Conservation (phyloP, 2,329 filamentous ascomycete species). For the Aspergillus hiratsukae region DNA sequence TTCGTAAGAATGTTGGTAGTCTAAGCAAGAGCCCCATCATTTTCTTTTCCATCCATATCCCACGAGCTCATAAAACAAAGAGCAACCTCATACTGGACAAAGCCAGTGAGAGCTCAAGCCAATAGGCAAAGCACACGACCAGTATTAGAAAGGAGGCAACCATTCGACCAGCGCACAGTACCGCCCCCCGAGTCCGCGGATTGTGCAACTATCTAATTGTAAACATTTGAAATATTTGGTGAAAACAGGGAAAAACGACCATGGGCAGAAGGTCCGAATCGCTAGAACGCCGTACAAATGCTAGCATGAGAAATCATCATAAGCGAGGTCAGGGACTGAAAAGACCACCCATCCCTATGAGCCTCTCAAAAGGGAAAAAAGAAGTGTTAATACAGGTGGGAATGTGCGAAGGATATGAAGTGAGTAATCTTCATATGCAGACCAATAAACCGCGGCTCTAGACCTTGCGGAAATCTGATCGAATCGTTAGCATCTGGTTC, state of each 20-base stretch:
- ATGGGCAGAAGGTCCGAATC: conserved; percentile 25
- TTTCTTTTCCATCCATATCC: neutral
- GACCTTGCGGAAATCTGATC: conserved; percentile 60
- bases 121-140: conserved; percentile 19
- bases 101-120: conserved; percentile 2
- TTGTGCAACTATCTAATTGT: conserved; percentile 39
- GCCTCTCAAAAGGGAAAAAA: conserved; percentile 14
- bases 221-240: conserved; percentile 21
- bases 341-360: conserved; percentile 13
- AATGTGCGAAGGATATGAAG: conserved; percentile 13
- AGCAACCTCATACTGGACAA: neutral
- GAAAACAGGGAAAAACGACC: conserved; percentile 8
- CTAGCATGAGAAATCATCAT: conserved; percentile 38
- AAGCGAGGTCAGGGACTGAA: conserved; percentile 14
- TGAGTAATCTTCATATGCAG: conserved; percentile 15
- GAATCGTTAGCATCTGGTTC: conserved; percentile 20
- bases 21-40: neutral
- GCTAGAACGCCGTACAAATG: conserved; percentile 45
- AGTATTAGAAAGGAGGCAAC: conserved; percentile 36
- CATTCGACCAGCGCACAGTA: conserved; percentile 41
- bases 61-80: neutral
- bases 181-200: conserved; percentile 35
- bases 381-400: conserved; percentile 27
- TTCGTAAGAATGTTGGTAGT: conserved; percentile 1
- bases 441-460: conserved; percentile 26